Evolutionary conservation across 2,329 filamentous ascomycete genomes (phyloP), one percentile per base, ranked within the genome.

Genomic region (Beauveria sp.): DNA sequence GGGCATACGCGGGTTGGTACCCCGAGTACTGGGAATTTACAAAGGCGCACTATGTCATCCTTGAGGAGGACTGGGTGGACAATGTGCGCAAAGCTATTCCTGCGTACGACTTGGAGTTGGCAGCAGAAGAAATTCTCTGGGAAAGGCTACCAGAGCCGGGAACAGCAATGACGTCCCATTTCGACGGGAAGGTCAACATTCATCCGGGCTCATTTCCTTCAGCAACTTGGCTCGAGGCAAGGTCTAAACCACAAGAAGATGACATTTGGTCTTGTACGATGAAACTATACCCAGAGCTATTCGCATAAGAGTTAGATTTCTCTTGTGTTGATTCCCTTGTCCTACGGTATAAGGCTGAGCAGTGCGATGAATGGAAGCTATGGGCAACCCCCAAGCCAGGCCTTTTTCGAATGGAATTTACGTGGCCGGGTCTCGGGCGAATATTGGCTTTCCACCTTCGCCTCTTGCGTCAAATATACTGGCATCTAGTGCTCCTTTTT

Each of bases 1-100:
- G 69, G 69, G 70, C 43, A 5, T 70, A 69, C 64, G 62, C 74
- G 3, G 74, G 74, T 59, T 73, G 70, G 68, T 72, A 71, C 62
- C 70, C 70, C 1, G 70, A 72, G 56, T 71, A 71, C 62, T 72
- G 68, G 70, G 70, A 71, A 60, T 70, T 67, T 18, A 69, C 67
- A 14, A 71, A 67, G 65, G 67, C 66, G 50, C 65, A 70, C 62
- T 71, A 67, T 40, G 63, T 43, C 40, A 62, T 22, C 22, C 22
- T 22, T 22, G 22, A 22, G 22, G 22, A 22, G 22, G 22, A 22
- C 22, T 22, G 22, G 22, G 22, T 22, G 22, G 63, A 67, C 20
- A 59, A 63, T 22, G 40, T n/a, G 18, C 18, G 40, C 40, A 43
- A 16, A 16, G 40, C 40, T 16, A 7, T n/a, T 16, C 2, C 40